phyloP scores from a whole-genome alignment of 1,284 basidiomycete genomes.

The Macrocystidia cucumis region DNA sequence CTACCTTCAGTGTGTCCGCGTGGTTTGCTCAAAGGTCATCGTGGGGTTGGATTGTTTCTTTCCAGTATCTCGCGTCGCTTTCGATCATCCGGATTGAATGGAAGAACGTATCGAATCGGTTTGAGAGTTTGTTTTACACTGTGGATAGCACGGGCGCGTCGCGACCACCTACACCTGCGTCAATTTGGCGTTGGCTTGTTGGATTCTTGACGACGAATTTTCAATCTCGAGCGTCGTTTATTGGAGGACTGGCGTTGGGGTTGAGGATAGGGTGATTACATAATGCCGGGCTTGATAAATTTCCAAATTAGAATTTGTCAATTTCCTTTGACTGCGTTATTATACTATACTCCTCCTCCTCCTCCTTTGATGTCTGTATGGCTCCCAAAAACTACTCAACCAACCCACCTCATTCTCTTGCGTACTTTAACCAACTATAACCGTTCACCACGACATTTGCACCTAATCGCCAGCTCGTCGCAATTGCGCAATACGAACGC shows the following conservation, averaged over 20 bases:
- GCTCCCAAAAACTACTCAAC: constrained; percentile 46
- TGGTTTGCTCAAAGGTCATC: background rate
- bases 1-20: background rate
- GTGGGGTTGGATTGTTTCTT: constrained; percentile 7
- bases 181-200: constrained; percentile 67
- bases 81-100: constrained; percentile 80
- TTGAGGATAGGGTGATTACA: constrained; percentile 56
- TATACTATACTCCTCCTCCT: constrained; percentile 1
- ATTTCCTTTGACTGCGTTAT: too few relatives aligned
- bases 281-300: too few relatives aligned
- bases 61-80: constrained; percentile 68
- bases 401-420: constrained; percentile 35
- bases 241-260: constrained; percentile 65
- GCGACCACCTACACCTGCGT: constrained; percentile 53
- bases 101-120: constrained; percentile 48
- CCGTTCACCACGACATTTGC: constrained; percentile 13
- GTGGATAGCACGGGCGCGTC: constrained; percentile 44
- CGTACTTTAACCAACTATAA: constrained; percentile 23
- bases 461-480: too few relatives aligned
- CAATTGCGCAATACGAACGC: constrained; percentile 7
- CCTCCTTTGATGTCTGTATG: constrained; percentile 49
- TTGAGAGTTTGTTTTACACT: constrained; percentile 70
- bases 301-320: too few relatives aligned
- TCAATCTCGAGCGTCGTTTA: constrained; percentile 74
- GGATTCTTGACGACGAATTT: constrained; percentile 92